Conservation (phyloP, 331 rosid genomes). For the Rosa hybrid region DNA sequence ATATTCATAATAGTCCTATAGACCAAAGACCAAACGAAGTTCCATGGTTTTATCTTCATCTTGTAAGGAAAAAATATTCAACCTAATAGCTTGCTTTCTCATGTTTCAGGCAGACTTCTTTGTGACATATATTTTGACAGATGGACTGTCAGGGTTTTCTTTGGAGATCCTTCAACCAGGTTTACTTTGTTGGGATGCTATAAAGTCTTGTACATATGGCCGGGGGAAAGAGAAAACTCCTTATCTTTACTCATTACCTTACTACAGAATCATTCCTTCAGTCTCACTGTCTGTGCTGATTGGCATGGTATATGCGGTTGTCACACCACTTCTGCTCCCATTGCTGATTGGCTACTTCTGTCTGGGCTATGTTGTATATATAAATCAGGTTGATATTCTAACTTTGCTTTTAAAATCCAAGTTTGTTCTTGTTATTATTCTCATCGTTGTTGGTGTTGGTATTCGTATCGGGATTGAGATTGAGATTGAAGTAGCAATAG, state of each 20-base stretch:
- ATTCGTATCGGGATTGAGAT: neutral
- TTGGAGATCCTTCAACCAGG: slow-evolving; percentile 91
- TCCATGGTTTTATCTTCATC: neutral
- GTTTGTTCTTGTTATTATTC: neutral
- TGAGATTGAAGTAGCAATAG: neutral
- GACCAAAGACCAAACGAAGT: neutral
- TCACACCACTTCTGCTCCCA: slow-evolving; percentile 81
- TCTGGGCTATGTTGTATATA: slow-evolving; percentile 75
- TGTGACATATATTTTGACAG: slow-evolving; percentile 82
- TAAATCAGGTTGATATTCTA: slow-evolving; percentile 50
- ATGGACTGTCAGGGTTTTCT: slow-evolving; percentile 88
- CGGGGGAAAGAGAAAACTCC: slow-evolving; percentile 45
- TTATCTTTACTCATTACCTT: slow-evolving; percentile 77
- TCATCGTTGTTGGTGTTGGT: neutral
- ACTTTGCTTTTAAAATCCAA: slow-evolving; percentile 2
- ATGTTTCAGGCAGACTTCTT: slow-evolving; percentile 91
- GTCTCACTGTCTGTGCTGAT: slow-evolving; percentile 71
- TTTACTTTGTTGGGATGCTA: slow-evolving; percentile 60
- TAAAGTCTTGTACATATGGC: slow-evolving; percentile 46
- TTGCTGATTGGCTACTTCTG: slow-evolving; percentile 85
- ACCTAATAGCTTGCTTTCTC: neutral
- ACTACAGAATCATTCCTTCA: slow-evolving; percentile 68
- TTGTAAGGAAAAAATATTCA: neutral
- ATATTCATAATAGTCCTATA: no score
- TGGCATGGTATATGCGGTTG: slow-evolving; percentile 83